These are phyloP conservation scores for Tricharina praecox DNA, from an alignment of 495 filamentous ascomycete species.

Conservation along the genomic window DNA sequence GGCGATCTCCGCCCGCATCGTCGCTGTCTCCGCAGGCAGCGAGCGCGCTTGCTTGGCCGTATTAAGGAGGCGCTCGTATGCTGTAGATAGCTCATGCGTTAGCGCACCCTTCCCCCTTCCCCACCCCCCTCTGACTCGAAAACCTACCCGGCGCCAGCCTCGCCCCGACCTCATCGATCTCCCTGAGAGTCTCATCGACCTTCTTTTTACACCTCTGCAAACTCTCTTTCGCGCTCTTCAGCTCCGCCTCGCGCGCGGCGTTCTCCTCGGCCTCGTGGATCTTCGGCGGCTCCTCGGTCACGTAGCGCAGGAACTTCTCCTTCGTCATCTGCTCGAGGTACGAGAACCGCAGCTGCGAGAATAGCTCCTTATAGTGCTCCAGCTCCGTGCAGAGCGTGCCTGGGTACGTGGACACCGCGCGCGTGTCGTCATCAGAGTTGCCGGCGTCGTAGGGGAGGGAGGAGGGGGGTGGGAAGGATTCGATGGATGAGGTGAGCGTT, in stretches of 20 bases:
- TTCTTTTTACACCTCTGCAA: conserved; percentile 66
- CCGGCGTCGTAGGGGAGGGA: conserved; percentile 11
- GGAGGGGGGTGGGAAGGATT: conserved; percentile 1
- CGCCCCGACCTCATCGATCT: conserved; percentile 51
- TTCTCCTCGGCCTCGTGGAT: conserved; percentile 73
- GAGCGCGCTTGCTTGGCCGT: conserved; percentile 34
- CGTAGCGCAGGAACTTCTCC: conserved; percentile 59
- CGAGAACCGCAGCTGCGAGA: conserved; percentile 89
- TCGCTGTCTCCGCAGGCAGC: conserved; percentile 47
- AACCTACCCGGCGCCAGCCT: conserved; percentile 33
- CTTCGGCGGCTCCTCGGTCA: conserved; percentile 71
- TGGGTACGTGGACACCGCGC: conserved; percentile 10
- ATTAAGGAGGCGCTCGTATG: conserved; percentile 42
- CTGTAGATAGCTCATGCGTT: conserved; percentile 33
- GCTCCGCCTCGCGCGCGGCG: conserved; percentile 53
- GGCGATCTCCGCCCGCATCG: conserved; percentile 42
- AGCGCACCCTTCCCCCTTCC: no score
- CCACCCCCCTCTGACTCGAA: no score
- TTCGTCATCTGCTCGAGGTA: conserved; percentile 72
- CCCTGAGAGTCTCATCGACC: conserved; percentile 51
- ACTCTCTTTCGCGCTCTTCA: conserved; percentile 53
- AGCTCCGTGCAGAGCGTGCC: conserved; percentile 11
- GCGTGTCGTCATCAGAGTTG: conserved; percentile 5
- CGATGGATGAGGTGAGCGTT: conserved; percentile 6
- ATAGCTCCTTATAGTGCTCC: conserved; percentile 45